phyloP scores from a whole-genome alignment of 129 eudicot species.

The Flaveria sonorensis region DNA sequence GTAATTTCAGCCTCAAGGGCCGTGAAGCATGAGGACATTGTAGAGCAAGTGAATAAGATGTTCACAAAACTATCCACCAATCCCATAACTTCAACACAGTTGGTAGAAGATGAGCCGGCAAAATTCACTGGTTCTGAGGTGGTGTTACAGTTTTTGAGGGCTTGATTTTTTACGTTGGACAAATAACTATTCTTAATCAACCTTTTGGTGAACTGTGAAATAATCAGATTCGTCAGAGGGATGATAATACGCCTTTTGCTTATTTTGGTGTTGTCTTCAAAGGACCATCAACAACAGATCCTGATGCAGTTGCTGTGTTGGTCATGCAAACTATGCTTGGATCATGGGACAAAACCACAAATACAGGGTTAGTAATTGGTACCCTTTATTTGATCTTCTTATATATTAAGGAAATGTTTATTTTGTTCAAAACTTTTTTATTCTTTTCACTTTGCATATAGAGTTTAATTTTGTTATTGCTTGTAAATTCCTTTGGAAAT shows the following conservation, averaged over 20 bases:
- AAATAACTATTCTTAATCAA: not conserved
- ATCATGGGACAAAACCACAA: conserved; percentile 69
- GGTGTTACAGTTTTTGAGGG: conserved; percentile 24
- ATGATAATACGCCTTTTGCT: conserved; percentile 70
- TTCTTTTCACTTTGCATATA: not conserved
- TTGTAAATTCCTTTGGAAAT: conserved; percentile 19
- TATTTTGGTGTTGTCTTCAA: conserved; percentile 78
- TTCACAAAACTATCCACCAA: conserved; percentile 80
- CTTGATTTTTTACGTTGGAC: not conserved
- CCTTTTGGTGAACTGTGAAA: conserved; percentile 15
- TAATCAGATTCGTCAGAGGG: conserved; percentile 67
- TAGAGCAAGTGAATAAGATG: conserved; percentile 72
- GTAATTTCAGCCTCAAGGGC: conserved; percentile 92
- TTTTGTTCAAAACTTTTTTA: not conserved
- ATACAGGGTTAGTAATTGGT: conserved; percentile 67
- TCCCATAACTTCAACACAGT: conserved; percentile 69
- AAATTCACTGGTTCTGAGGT: conserved; percentile 95
- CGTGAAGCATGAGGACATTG: conserved; percentile 89
- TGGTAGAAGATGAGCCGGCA: conserved; percentile 79
- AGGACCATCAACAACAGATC: conserved; percentile 90
- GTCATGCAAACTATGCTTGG: conserved; percentile 87
- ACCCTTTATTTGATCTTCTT: not conserved
- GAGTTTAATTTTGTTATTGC: conserved; percentile 6
- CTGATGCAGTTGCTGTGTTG: conserved; percentile 81
- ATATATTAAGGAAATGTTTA: not conserved